Evolutionary conservation across 331 rosid species (phyloP), one percentile per base, ranked within the genome.

Genomic region (Prunus yedoensis): DNA sequence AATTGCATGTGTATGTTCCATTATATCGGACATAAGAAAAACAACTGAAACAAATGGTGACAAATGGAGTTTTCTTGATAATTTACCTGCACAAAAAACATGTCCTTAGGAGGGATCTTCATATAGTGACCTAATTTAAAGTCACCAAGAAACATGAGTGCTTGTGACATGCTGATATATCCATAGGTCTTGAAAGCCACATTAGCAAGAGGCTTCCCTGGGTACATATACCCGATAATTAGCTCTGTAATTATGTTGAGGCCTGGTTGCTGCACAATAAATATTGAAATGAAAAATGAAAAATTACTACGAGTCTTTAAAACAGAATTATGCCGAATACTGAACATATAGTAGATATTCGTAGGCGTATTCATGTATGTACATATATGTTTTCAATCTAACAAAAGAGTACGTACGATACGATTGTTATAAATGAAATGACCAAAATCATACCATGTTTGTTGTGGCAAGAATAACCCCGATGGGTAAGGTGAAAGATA

Each of bases 31-130:
- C 43, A 53, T 53, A 18, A 16, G 59, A 53, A 53, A 53, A 53
- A 53, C 59, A 38, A 38, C 43, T 38, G 2, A 53, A 53, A 53
- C 59, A 53, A n/a, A 35, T 35, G 43, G 43, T 17, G 49, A 21
- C 52, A 47, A 57, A 57, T 20, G 32, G 15, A 47, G 52, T 47
- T 47, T 10, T 47, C 52, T 47, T 47, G 52, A 47, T 75, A 82
- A 13, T 47, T 21, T 21, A 57, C 88, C 88, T 83, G 90, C 20
- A 76, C 90, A 13, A 81, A 0, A 45, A 84, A 84, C 90, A 84
- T 84, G 51, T 86, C 70, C 76, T 83, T 87, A 5, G 90, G 90
- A 35, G 90, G 90, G 62, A 87, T 79, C 80, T 87, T 87, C 90
- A 87, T 84, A 60, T 84, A 87, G 35, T 87, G 90, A 7, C 90